These are phyloP conservation scores for Phytophthora pini DNA, from an alignment of 352 stramenopile genomes.

Conservation along the genomic window DNA sequence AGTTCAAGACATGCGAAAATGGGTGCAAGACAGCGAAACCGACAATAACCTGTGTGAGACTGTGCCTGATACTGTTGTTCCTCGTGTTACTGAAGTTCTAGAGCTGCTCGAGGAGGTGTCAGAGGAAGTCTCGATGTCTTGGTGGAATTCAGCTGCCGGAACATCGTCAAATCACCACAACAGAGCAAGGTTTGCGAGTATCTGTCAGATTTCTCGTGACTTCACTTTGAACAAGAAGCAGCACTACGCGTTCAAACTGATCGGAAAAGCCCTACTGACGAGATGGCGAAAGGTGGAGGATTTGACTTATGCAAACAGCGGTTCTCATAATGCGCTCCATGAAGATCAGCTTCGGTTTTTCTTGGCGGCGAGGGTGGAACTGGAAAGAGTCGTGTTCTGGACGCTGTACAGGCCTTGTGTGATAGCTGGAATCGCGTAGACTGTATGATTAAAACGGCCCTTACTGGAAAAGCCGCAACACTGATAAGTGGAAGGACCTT, in stretches of 20 bases:
- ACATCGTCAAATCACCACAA: not conserved
- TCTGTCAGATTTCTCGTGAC: not conserved
- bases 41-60: not conserved
- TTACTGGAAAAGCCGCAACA: not conserved
- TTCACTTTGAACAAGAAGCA: not conserved
- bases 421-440: not conserved
- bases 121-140: not conserved
- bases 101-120: not conserved
- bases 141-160: not conserved
- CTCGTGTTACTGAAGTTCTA: not conserved
- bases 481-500: not conserved
- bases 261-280: not conserved
- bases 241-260: not conserved
- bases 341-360: not conserved
- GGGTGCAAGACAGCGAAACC: not conserved
- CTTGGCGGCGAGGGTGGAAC: not conserved
- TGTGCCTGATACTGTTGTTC: not conserved
- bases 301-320: not conserved
- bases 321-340: not conserved
- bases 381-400: not conserved
- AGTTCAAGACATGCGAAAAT: slow-evolving; percentile 6
- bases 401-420: not conserved
- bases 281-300: not conserved
- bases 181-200: not conserved
- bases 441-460: not conserved